phyloP scores from a whole-genome alignment of 2,329 filamentous ascomycete species.

The Pseudopyricularia cyperi region DNA sequence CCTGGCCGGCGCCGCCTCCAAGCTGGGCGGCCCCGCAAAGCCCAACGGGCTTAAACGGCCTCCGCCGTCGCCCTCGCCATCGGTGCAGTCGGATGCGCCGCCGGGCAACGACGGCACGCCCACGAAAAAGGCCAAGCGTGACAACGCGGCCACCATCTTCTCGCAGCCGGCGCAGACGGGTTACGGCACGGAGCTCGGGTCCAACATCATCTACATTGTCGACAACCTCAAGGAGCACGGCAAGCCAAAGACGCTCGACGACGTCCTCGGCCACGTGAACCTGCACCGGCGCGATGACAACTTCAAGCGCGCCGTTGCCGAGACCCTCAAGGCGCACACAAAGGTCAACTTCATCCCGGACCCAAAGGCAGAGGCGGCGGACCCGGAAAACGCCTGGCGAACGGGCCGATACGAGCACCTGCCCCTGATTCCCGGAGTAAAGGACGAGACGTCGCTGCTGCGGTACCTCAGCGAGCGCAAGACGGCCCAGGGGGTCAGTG shows the following conservation, averaged over 20 bases:
- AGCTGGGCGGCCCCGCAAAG: constrained; percentile 30
- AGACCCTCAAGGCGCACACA: constrained; percentile 53
- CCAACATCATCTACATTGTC: constrained; percentile 77
- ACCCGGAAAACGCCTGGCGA: constrained; percentile 33
- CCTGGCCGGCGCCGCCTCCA: constrained; percentile 49
- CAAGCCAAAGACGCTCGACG: constrained; percentile 54
- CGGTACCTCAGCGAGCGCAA: constrained; percentile 69
- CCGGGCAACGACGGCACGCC: constrained; percentile 29
- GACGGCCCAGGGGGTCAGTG: constrained; percentile 66
- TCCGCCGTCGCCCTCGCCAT: constrained; percentile 51
- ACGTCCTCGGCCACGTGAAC: constrained; percentile 71
- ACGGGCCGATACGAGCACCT: constrained; percentile 69
- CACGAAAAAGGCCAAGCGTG: constrained; percentile 48
- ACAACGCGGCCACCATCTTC: constrained; percentile 43
- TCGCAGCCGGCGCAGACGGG: constrained; percentile 67
- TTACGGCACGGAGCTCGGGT: constrained; percentile 69
- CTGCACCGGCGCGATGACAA: constrained; percentile 49
- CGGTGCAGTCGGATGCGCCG: constrained; percentile 31
- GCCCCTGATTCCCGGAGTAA: constrained; percentile 69
- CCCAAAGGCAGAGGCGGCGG: constrained; percentile 39
- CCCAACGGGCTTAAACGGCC: constrained; percentile 26
- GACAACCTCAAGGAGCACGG: constrained; percentile 67
- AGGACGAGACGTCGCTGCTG: constrained; percentile 63
- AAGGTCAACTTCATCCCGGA: constrained; percentile 45
- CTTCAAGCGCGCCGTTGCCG: constrained; percentile 50